These are phyloP conservation scores for Selenicereus undatus DNA, from an alignment of 148 eudicot genomes.

Conservation along the genomic window DNA sequence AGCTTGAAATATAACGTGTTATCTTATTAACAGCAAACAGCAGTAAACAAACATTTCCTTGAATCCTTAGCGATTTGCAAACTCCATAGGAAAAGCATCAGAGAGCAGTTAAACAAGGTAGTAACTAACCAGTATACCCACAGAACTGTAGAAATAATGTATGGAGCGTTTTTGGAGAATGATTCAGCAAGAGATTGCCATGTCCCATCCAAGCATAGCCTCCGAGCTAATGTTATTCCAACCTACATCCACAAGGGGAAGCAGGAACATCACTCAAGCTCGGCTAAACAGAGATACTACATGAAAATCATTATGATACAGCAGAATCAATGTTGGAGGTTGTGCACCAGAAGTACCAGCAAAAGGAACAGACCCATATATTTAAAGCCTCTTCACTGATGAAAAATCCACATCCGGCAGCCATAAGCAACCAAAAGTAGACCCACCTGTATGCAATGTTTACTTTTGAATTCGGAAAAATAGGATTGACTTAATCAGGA, in stretches of 20 bases:
- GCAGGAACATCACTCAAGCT: conserved; percentile 6
- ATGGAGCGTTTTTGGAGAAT: conserved; percentile 72
- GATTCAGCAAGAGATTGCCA: conserved; percentile 80
- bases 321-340: conserved; percentile 22
- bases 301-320: neutral
- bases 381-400: conserved; percentile 98
- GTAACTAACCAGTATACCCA: conserved; percentile 91
- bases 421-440: conserved; percentile 96
- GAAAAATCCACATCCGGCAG: conserved; percentile 88
- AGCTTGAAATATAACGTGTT: neutral
- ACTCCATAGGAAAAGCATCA: neutral
- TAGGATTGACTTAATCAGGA: neutral
- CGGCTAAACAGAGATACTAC: conserved; percentile 3
- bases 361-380: conserved; percentile 87
- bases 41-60: neutral
- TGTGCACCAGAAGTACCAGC: conserved; percentile 59
- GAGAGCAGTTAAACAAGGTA: neutral
- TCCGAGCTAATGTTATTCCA: conserved; percentile 68
- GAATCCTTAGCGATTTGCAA: neutral
- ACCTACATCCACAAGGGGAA: conserved; percentile 46
- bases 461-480: neutral
- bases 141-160: conserved; percentile 69
- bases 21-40: neutral
- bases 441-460: conserved; percentile 56
- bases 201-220: conserved; percentile 76